Percentiles rank a stretch among this genome's conserved stretches.
Evolutionary conservation across 441 rosid genomes (phyloP).

Genomic region (Eruca vesicaria): DNA sequence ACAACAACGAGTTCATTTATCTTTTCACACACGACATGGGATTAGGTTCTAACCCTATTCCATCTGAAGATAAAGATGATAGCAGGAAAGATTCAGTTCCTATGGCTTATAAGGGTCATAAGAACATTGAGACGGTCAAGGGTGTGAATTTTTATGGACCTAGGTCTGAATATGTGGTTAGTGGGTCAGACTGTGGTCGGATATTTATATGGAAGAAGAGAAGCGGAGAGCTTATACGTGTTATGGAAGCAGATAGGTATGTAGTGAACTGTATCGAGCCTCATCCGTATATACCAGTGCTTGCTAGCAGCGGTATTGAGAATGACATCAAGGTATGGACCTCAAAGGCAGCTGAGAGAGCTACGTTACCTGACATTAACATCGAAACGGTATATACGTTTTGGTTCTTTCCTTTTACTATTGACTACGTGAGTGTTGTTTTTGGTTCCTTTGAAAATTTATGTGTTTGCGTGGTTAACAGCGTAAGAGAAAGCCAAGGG

Average conservation of each 20-base stretch:
- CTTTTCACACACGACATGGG: constrained; percentile 76
- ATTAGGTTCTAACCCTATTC: constrained; percentile 55
- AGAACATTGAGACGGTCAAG: constrained; percentile 71
- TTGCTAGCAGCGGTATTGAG: constrained; percentile 92
- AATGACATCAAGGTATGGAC: constrained; percentile 83
- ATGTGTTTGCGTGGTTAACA: constrained; percentile 39
- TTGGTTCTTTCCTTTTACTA: constrained; percentile 10
- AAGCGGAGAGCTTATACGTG: constrained; percentile 69
- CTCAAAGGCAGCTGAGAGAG: constrained; percentile 64
- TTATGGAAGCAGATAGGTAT: constrained; percentile 72
- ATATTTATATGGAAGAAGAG: constrained; percentile 90
- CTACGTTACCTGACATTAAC: constrained; percentile 54
- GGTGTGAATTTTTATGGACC: constrained; percentile 91
- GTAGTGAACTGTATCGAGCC: constrained; percentile 80
- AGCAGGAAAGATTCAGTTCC: constrained; percentile 38
- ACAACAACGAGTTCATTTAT: constrained; percentile 70
- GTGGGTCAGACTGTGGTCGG: constrained; percentile 95
- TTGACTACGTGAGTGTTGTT: constrained; percentile 1
- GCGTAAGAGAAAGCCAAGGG: constrained; percentile 56
- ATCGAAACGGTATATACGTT: constrained; percentile 62
- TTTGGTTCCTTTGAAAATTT: constrained; percentile 34
- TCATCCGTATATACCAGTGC: constrained; percentile 70
- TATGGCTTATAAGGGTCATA: constrained; percentile 81
- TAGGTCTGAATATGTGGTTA: constrained; percentile 76
- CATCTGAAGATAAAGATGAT: constrained; percentile 38